phyloP scores from a whole-genome alignment of 2,329 filamentous ascomycete genomes.

The Penicillium polonicum region DNA sequence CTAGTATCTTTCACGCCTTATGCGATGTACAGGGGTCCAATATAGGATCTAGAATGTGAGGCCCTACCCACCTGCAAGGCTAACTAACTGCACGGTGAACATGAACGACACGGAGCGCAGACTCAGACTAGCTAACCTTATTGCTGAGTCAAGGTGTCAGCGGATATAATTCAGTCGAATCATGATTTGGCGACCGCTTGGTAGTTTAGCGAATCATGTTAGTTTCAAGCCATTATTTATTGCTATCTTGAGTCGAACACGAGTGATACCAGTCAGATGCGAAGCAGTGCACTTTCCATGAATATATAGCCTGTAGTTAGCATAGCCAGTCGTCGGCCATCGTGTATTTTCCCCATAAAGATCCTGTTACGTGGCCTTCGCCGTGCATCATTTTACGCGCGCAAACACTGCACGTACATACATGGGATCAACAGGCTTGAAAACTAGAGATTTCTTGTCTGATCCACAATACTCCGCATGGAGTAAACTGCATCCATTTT shows the following conservation, averaged over 20 bases:
- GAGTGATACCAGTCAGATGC: not conserved
- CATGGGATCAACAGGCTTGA: not conserved
- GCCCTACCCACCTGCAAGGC: constrained; percentile 11
- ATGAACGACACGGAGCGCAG: constrained; percentile 11
- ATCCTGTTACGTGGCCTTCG: constrained; percentile 4
- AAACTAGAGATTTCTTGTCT: not conserved
- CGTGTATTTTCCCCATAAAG: not conserved
- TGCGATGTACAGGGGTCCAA: constrained; percentile 2
- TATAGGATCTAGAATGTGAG: not conserved
- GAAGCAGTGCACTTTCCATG: not conserved
- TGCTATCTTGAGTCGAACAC: not conserved
- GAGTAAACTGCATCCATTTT: not conserved
- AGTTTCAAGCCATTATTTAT: not conserved
- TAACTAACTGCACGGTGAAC: constrained; percentile 12
- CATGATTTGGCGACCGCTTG: not conserved
- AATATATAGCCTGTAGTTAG: not conserved
- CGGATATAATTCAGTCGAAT: constrained; percentile 3
- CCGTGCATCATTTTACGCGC: not conserved
- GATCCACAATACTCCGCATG: not conserved
- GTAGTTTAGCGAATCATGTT: not conserved
- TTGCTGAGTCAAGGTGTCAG: constrained; percentile 15
- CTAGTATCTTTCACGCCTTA: not conserved
- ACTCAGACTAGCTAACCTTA: constrained; percentile 17
- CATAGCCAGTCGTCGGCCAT: not conserved
- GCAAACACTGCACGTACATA: not conserved